A percentile compares a stretch with the other conserved stretches of the same genome.
Evolutionary conservation across 768 basidiomycete genomes (phyloP).

Genomic region (Leccinum subgranulosum): DNA sequence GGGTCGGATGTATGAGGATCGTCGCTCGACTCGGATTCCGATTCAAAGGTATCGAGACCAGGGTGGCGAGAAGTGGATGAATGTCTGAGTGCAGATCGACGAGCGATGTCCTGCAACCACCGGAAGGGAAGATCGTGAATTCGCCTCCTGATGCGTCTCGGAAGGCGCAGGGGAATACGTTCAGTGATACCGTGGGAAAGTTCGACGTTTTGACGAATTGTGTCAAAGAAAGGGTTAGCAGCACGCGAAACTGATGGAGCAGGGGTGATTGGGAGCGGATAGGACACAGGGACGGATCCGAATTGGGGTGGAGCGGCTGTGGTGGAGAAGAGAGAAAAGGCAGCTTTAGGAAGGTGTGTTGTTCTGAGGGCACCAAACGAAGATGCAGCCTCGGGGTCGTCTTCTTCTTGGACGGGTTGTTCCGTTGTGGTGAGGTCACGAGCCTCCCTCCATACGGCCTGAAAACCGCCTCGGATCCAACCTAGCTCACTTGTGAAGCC

Average conservation of each 20-base stretch:
- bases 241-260: conserved; percentile 26
- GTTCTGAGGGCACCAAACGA: conserved; percentile 43
- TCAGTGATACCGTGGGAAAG: conserved; percentile 72
- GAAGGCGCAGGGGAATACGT: conserved; percentile 71
- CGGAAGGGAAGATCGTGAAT: conserved; percentile 74
- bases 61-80: conserved; percentile 11
- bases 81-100: conserved; percentile 38
- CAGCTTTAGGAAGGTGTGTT: conserved; percentile 58
- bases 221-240: conserved; percentile 91
- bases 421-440: conserved; percentile 51
- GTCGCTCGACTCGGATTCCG: conserved; percentile 36
- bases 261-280: conserved; percentile 13
- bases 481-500: conserved; percentile 60
- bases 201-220: conserved; percentile 85
- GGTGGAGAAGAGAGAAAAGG: conserved; percentile 54
- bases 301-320: conserved; percentile 22
- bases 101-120: conserved; percentile 76
- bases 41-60: conserved; percentile 18
- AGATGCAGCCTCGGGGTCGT: conserved; percentile 39
- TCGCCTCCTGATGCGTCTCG: conserved; percentile 47
- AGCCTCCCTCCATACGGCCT: conserved; percentile 57
- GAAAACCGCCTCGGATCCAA: conserved; percentile 85
- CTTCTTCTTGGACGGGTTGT: conserved; percentile 47
- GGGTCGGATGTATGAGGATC: conserved; percentile 31
- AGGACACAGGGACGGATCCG: conserved; percentile 1